Percentiles rank a stretch among this genome's conserved stretches.
phyloP scores from a whole-genome alignment of 129 eudicot species.

The Rutidosis leptorrhynchoides region DNA sequence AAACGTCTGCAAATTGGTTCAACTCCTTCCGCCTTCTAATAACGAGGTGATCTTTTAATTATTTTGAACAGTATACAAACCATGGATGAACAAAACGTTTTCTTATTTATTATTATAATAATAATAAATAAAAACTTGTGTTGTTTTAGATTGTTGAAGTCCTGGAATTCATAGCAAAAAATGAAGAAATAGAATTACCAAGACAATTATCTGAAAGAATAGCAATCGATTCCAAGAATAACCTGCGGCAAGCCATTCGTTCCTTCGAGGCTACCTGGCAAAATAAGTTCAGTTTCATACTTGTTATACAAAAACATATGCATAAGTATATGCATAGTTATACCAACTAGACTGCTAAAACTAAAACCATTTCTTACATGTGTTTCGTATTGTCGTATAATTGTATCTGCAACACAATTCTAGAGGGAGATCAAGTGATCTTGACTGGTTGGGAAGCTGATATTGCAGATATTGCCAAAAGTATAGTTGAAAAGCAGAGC shows the following conservation, averaged over 20 bases:
- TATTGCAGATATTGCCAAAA: constrained; percentile 58
- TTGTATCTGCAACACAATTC: constrained; percentile 33
- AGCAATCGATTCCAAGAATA: constrained; percentile 64
- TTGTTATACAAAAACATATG: not conserved
- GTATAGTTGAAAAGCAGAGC: constrained; percentile 64
- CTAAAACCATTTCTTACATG: too few species aligned
- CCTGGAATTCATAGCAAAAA: constrained; percentile 51
- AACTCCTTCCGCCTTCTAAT: constrained; percentile 61
- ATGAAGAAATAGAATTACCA: constrained; percentile 61
- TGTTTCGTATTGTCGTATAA: constrained; percentile 16
- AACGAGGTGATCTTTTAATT: constrained; percentile 45
- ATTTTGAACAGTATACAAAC: not conserved
- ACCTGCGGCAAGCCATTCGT: constrained; percentile 81
- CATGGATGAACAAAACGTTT: not conserved
- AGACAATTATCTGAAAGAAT: constrained; percentile 51
- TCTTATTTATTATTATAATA: not conserved
- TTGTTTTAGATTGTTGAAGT: constrained; percentile 56
- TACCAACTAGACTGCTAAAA: constrained; percentile 12
- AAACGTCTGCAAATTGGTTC: constrained; percentile 51
- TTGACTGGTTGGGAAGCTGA: constrained; percentile 83
- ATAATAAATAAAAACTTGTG: not conserved
- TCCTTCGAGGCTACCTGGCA: constrained; percentile 80
- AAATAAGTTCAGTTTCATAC: constrained; percentile 42
- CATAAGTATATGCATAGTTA: not conserved
- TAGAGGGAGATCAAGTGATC: constrained; percentile 57